Base-by-base conservation (phyloP, 805 yeast genomes). In the Ogataea populi-albae region DNA sequence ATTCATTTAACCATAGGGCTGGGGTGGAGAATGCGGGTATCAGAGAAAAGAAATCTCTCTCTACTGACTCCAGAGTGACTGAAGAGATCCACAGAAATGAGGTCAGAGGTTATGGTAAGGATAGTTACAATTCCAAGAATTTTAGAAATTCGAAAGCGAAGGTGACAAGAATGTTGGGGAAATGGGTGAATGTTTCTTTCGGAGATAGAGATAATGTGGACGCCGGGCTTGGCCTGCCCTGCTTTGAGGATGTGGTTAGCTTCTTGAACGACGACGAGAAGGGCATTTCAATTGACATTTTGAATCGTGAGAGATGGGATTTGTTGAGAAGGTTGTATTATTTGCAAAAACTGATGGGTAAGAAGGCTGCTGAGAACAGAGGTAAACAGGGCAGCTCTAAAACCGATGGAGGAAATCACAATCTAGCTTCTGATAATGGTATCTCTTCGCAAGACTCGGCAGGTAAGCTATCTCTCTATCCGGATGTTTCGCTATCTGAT, bases 1-100 rank as follows among this genome's bases (percentile, higher is more conserved):
- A 69, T 42, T 80, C 95, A 0, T 91, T 89, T 64, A 91, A 89
- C 57, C 79, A 86, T 53, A 71, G 94, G 51, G 94, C 96, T 0
- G 96, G 97, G 19, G 82, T 73, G 37, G 95, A 86, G 19, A 91
- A 91, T 54, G 62, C 66, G 25, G 98, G 98, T 34, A 73, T 91
- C 15, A 66, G 95, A 38, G 96, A 88, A 40, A 77, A 75, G 53
- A 91, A 91, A 64, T 77, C 79, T 37, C 76, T 79, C 35, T 86
- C 96, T 6, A 71, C 80, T 1, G 98, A 91, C 58, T 73, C 89
- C 1, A 75, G 98, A 55, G 79, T 89, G 23, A 79, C 79, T 31
- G 77, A 79, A 23, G 64, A 64, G n/a, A 59, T 55, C 9, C 96
- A 89, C 57, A 65, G 67, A 40, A 65, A 66, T 10, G 96, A 89